phyloP scores from a whole-genome alignment of 192 early-diverging fungal species.

The Mycoemilia scoparia region DNA sequence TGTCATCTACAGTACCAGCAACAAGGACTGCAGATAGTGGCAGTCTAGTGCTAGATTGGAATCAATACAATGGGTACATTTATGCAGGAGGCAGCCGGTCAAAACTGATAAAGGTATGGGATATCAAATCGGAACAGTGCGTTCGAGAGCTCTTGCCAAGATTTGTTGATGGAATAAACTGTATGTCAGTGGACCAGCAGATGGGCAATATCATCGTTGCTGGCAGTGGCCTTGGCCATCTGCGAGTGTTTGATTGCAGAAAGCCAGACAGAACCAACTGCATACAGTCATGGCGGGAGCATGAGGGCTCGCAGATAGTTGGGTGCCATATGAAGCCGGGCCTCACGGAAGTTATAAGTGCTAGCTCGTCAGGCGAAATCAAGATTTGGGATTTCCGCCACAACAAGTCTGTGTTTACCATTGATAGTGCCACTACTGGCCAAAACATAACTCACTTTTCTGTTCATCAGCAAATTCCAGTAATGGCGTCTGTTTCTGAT shows the following conservation, averaged over 20 bases:
- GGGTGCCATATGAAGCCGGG: conserved; percentile 17
- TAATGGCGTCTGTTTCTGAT: conserved; percentile 18
- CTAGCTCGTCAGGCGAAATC: conserved; percentile 16
- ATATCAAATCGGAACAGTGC: conserved; percentile 21
- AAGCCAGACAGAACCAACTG: conserved; percentile 8
- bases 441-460: conserved; percentile 13
- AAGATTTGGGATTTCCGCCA: conserved; percentile 29
- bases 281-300: conserved; percentile 24
- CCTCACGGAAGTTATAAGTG: conserved; percentile 19
- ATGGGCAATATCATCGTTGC: conserved; percentile 19
- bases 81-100: too few relatives aligned
- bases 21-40: too few relatives aligned
- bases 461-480: conserved; percentile 20
- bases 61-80: not conserved
- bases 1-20: too few relatives aligned
- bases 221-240: conserved; percentile 19
- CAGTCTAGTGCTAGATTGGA: not conserved
- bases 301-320: conserved; percentile 10
- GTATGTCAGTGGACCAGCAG: conserved; percentile 18
- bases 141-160: conserved; percentile 18
- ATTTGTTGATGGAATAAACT: conserved; percentile 19
- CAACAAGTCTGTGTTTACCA: conserved; percentile 6
- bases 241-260: conserved; percentile 28
- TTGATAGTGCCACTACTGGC: conserved; percentile 12
- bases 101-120: conserved; percentile 25